A percentile compares a stretch with the other conserved stretches of the same genome.
Conservation (phyloP, 768 basidiomycete genomes). For the Coprinellus aureogranulatus region DNA sequence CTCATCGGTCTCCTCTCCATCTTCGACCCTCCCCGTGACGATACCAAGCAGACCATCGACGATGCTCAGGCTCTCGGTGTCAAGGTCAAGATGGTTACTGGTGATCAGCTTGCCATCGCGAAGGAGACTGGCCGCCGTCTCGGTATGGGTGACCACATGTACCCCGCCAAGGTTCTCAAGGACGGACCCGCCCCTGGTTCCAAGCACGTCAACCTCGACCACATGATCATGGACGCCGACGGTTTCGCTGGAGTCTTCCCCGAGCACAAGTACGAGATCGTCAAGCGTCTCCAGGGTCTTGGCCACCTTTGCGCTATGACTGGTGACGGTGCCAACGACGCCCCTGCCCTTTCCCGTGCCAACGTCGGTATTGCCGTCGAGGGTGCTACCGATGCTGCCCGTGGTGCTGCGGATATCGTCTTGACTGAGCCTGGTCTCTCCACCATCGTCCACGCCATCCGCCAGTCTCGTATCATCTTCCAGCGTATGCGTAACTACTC, state of each 20-base stretch:
- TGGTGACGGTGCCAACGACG: conserved; percentile 99
- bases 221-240: conserved; percentile 99
- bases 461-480: conserved; percentile 98
- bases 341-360: conserved; percentile 94
- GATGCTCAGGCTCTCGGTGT: conserved; percentile 95
- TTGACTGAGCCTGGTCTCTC: conserved; percentile 98
- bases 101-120: conserved; percentile 98
- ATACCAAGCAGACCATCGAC: conserved; percentile 99
- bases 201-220: conserved; percentile 83
- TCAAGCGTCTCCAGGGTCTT: conserved; percentile 95
- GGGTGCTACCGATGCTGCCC: conserved; percentile 97
- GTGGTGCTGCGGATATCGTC: conserved; percentile 98
- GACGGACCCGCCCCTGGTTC: conserved; percentile 88
- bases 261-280: conserved; percentile 99
- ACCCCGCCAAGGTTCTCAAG: conserved; percentile 96
- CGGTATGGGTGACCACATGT: conserved; percentile 98
- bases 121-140: conserved; percentile 99
- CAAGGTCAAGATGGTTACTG: conserved; percentile 99
- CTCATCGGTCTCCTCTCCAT: conserved; percentile 96
- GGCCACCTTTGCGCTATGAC: conserved; percentile 98
- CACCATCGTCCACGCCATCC: conserved; percentile 98
- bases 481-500: conserved; percentile 99
- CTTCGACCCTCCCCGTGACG: conserved; percentile 95
- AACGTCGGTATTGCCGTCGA: conserved; percentile 99
- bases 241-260: conserved; percentile 99